Percentiles rank a stretch among this genome's conserved stretches.
phyloP scores from a whole-genome alignment of 2,329 filamentous ascomycete genomes.

The Verticillium zaregamsianum region DNA sequence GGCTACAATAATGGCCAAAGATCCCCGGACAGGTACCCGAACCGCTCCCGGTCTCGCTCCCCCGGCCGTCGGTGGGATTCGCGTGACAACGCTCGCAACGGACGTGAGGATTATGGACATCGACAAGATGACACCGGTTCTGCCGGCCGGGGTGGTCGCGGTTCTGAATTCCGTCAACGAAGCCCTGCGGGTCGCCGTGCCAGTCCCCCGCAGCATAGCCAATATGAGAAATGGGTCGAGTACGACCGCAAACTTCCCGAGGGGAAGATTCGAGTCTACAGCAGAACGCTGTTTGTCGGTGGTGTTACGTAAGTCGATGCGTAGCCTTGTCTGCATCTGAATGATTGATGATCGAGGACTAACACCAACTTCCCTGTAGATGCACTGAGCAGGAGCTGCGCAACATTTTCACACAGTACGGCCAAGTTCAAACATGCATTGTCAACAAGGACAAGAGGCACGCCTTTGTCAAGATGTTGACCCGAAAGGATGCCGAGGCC shows the following conservation, averaged over 20 bases:
- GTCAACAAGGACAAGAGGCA: conserved; percentile 98
- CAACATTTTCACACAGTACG: conserved; percentile 73
- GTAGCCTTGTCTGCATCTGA: neutral
- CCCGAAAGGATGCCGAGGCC: conserved; percentile 73
- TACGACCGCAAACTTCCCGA: conserved; percentile 70
- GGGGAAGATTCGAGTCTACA: conserved; percentile 86
- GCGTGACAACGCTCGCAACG: conserved; percentile 59
- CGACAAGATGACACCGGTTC: conserved; percentile 47
- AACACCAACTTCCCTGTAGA: conserved; percentile 33
- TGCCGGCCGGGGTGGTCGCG: conserved; percentile 54
- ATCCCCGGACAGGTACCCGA: conserved; percentile 57
- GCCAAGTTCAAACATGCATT: conserved; percentile 92
- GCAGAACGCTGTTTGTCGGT: conserved; percentile 92
- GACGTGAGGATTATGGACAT: conserved; percentile 65
- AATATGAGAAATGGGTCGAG: conserved; percentile 65
- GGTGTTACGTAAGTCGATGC: conserved; percentile 74
- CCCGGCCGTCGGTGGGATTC: conserved; percentile 70
- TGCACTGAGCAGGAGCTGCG: conserved; percentile 79
- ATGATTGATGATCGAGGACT: neutral
- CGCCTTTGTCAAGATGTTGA: conserved; percentile 98
- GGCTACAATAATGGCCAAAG: conserved; percentile 54
- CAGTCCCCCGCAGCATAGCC: conserved; percentile 30
- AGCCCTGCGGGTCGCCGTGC: conserved; percentile 70
- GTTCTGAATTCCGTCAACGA: conserved; percentile 78
- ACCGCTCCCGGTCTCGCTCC: conserved; percentile 74